Conservation (phyloP, 2,329 filamentous ascomycete genomes). For the Botrytis medusae region DNA sequence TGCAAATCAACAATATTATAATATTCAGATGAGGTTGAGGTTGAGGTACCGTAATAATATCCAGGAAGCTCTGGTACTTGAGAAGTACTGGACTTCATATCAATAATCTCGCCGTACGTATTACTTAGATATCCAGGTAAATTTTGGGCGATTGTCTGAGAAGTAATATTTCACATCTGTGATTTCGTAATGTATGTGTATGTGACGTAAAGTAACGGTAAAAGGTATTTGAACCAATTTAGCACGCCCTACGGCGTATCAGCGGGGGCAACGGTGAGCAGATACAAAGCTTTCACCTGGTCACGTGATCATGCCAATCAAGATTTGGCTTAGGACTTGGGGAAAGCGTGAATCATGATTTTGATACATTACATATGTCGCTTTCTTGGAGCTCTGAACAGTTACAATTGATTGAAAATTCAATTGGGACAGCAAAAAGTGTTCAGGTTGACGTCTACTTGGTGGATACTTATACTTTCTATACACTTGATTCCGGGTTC, state of each 20-base stretch:
- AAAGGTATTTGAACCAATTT: not conserved
- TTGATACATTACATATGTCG: not conserved
- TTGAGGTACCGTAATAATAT: constrained; percentile 53
- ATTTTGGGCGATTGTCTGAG: not conserved
- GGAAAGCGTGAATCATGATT: not conserved
- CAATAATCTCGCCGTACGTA: not conserved
- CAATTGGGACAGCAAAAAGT: not conserved
- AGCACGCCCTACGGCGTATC: not conserved
- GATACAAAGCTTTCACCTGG: too few relatives aligned
- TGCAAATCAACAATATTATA: not conserved
- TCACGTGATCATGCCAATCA: not conserved
- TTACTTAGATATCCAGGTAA: not conserved
- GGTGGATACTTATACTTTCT: not conserved
- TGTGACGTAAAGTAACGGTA: not conserved
- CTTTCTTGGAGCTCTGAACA: not conserved
- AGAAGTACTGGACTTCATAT: constrained; percentile 1
- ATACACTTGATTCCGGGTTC: not conserved
- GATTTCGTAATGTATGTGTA: not conserved
- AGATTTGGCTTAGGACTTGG: not conserved
- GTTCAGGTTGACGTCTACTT: not conserved
- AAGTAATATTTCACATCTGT: not conserved
- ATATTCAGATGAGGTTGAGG: not conserved
- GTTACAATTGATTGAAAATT: not conserved
- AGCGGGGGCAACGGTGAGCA: not conserved
- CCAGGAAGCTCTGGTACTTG: constrained; percentile 47